Conservation (phyloP, 805 yeast species). For the Metschnikowia baotianmanensis region DNA sequence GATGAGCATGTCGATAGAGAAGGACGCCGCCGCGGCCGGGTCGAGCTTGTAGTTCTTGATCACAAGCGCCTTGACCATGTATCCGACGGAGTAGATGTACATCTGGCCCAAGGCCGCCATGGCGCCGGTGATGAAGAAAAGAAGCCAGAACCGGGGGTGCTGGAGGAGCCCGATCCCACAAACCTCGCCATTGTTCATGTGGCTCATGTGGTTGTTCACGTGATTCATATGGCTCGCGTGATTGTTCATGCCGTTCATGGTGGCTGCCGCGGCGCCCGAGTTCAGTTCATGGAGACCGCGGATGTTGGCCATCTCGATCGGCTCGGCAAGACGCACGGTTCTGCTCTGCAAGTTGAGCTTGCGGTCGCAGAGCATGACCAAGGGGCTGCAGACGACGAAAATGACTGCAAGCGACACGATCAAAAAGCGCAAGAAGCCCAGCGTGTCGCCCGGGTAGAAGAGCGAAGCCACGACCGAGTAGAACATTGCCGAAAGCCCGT, state of each 20-base stretch:
- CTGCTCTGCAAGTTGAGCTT: neutral
- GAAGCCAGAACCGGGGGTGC: conserved; percentile 36
- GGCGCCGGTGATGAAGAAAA: conserved; percentile 37
- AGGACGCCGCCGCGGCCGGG: conserved; percentile 3
- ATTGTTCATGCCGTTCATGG: too few relatives aligned
- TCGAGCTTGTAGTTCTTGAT: conserved; percentile 13
- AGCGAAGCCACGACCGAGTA: conserved; percentile 55
- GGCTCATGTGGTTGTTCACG: too few relatives aligned
- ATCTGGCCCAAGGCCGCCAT: conserved; percentile 45
- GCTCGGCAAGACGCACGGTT: conserved; percentile 9
- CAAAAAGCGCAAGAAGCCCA: conserved; percentile 48
- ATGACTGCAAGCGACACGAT: conserved; percentile 42
- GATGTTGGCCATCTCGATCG: conserved; percentile 13
- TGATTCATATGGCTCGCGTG: too few relatives aligned
- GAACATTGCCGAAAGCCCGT: conserved; percentile 71
- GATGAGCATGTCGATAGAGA: conserved; percentile 31
- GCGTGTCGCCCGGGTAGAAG: conserved; percentile 58
- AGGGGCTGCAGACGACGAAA: conserved; percentile 46
- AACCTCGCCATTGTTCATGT: conserved; percentile 1
- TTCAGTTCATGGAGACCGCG: conserved; percentile 5
- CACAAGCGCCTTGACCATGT: conserved; percentile 41
- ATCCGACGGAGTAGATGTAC: conserved; percentile 47
- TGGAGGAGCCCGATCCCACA: conserved; percentile 21
- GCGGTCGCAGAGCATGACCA: conserved; percentile 41
- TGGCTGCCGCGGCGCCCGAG: neutral